Percentiles rank a stretch among this genome's conserved stretches.
phyloP scores from a whole-genome alignment of 2,329 filamentous ascomycete genomes.

The Rosellinia necatrix region DNA sequence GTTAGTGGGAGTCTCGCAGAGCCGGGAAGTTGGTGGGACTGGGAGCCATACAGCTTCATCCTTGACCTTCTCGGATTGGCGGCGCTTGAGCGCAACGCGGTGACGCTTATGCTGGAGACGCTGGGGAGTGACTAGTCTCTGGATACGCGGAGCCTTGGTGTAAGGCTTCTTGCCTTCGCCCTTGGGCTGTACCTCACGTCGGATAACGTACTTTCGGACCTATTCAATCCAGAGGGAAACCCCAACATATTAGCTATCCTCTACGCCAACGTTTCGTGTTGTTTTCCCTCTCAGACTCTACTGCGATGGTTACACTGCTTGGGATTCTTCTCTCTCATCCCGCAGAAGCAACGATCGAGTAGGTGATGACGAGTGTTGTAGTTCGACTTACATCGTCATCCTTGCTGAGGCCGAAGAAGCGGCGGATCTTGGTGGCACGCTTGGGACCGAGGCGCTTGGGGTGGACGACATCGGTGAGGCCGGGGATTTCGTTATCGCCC shows the following conservation, averaged over 20 bases:
- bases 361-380: slow-evolving; percentile 71
- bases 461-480: slow-evolving; percentile 95
- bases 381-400: slow-evolving; percentile 96
- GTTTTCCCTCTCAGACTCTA: slow-evolving; percentile 43
- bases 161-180: slow-evolving; percentile 96
- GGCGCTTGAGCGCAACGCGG: slow-evolving; percentile 96
- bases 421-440: slow-evolving; percentile 99
- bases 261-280: slow-evolving; percentile 24
- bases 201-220: slow-evolving; percentile 99
- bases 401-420: slow-evolving; percentile 99
- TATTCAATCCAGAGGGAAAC: slow-evolving; percentile 49
- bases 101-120: slow-evolving; percentile 99
- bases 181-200: slow-evolving; percentile 96
- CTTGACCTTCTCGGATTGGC: slow-evolving; percentile 95
- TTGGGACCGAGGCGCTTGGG: slow-evolving; percentile 99
- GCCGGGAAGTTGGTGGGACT: not conserved
- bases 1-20: slow-evolving; percentile 43
- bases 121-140: slow-evolving; percentile 98
- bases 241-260: slow-evolving; percentile 46
- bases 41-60: slow-evolving; percentile 86
- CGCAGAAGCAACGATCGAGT: slow-evolving; percentile 56
- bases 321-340: slow-evolving; percentile 47
- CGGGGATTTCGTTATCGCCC: slow-evolving; percentile 91
- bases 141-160: slow-evolving; percentile 99
- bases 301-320: slow-evolving; percentile 52